Conservation (phyloP, 108 stramenopile genomes). For the Cyclotella baltica region DNA sequence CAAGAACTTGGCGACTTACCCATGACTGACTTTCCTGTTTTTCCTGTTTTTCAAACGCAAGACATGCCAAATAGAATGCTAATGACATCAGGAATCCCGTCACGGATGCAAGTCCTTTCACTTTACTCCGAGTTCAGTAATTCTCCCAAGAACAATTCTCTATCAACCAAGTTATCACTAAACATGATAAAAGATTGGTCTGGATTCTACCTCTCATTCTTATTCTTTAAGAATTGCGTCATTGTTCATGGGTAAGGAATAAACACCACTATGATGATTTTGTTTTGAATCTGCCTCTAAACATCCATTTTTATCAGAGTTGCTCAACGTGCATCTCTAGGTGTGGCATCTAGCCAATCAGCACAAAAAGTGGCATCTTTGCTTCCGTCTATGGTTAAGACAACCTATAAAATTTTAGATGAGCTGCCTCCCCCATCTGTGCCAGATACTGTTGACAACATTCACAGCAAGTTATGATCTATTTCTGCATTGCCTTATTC, state of each 20-base stretch:
- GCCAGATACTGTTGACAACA: background rate
- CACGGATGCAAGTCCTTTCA: conserved; percentile 62
- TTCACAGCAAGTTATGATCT: conserved; percentile 5
- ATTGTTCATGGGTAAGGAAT: conserved; percentile 88
- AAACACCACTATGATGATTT: background rate
- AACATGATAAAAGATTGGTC: conserved; percentile 61
- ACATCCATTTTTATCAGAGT: conserved; percentile 48
- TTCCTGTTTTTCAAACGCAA: background rate
- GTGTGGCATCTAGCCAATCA: conserved; percentile 84
- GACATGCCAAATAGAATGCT: conserved; percentile 42
- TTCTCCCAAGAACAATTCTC: background rate
- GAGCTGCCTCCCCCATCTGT: conserved; percentile 46
- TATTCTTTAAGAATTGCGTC: conserved; percentile 94
- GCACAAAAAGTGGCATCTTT: conserved; percentile 78
- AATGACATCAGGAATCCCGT: conserved; percentile 72
- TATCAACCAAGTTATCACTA: background rate
- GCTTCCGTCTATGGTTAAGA: conserved; percentile 67
- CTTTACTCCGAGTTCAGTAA: conserved; percentile 51
- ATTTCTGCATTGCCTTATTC: no score
- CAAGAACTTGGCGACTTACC: background rate
- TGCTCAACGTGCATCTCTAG: conserved; percentile 79
- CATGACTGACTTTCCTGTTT: background rate
- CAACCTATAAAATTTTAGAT: conserved; percentile 63
- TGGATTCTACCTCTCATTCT: conserved; percentile 84
- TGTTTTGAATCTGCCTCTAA: background rate